Evolutionary conservation across 2,329 filamentous ascomycete genomes (phyloP), one percentile per base, ranked within the genome.

Genomic region (Aspergillus persii): DNA sequence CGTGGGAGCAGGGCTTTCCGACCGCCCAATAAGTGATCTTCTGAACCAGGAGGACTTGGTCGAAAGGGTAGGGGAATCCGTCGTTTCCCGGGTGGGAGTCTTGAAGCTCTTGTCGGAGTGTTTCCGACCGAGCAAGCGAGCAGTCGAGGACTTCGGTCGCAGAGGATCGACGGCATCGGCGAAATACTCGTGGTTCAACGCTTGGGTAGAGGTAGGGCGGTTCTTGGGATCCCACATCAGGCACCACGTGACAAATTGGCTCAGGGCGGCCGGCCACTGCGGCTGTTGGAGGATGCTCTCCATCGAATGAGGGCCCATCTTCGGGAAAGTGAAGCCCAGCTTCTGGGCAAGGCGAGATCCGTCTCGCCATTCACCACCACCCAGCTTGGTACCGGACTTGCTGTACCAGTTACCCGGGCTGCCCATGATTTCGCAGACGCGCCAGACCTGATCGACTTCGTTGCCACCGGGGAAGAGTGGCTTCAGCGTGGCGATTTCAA

Each of bases 401-500:
- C 91, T 96, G 74, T 96, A 95, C 95, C 95, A 99, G 78, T 94
- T 94, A 49, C 95, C 95, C 2, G 95, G 95, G 79, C 94, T 98
- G 53, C 95, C 95, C 95, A 99, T 99, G 59, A 99, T 96, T 75
- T 99, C 95, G 73, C 95, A 99, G 0, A 99, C 91, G 67, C 95
- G 89, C 95, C 95, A 99, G 1, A 99, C 95, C 76, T 99, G 95
- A 69, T 99, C 95, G 1, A 99, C 95, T 79, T 99, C 95, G 73
- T 99, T 99, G 71, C 92, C 92, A 68, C 95, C 95, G 9, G 95
- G 95, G 81, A 99, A 99, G 9, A 99, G 81, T 18, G 95, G 95
- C 80, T 98, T 99, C 59, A 99, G 76, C 0, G 95, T 99, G 29
- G 95, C 95, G 63, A 99, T 90, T 75, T 99, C 95, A 9, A 99